phyloP scores from a whole-genome alignment of 1,284 basidiomycete genomes.

The Sanghuangporus sanghuang region DNA sequence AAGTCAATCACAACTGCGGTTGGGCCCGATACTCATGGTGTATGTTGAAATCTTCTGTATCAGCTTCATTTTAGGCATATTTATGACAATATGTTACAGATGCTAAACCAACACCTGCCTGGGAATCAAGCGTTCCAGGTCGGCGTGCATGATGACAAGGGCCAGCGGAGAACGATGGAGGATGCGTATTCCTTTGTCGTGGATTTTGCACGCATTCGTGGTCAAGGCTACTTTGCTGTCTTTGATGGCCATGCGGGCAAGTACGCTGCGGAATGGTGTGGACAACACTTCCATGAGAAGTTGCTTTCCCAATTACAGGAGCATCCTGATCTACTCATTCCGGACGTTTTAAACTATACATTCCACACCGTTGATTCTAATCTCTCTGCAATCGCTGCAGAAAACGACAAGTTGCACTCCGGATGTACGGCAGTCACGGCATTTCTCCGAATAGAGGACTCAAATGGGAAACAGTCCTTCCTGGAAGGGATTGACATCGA shows the following conservation, averaged over 20 bases:
- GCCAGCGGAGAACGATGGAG: constrained; percentile 93
- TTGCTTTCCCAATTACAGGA: constrained; percentile 48
- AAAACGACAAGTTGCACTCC: constrained; percentile 88
- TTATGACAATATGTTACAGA: constrained; percentile 28
- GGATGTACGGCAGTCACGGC: constrained; percentile 98
- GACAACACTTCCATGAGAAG: constrained; percentile 87
- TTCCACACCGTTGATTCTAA: constrained; percentile 89
- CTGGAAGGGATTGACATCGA: constrained; percentile 24
- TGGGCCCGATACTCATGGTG: constrained; percentile 69
- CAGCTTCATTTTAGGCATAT: neutral
- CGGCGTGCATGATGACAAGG: constrained; percentile 90
- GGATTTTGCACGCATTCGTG: constrained; percentile 85
- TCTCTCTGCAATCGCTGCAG: constrained; percentile 81
- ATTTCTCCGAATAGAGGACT: constrained; percentile 91
- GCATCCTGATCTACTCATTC: constrained; percentile 57
- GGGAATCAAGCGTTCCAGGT: constrained; percentile 67
- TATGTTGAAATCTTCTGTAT: constrained; percentile 34
- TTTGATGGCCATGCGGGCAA: constrained; percentile 99
- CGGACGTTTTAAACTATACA: constrained; percentile 88
- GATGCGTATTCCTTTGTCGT: constrained; percentile 96
- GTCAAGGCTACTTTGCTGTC: constrained; percentile 96
- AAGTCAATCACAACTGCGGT: constrained; percentile 71
- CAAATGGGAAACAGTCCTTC: constrained; percentile 63
- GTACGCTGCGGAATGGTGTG: constrained; percentile 99
- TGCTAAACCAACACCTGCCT: constrained; percentile 47